phyloP scores from a whole-genome alignment of 352 stramenopile genomes.

The Bremia lactucae region DNA sequence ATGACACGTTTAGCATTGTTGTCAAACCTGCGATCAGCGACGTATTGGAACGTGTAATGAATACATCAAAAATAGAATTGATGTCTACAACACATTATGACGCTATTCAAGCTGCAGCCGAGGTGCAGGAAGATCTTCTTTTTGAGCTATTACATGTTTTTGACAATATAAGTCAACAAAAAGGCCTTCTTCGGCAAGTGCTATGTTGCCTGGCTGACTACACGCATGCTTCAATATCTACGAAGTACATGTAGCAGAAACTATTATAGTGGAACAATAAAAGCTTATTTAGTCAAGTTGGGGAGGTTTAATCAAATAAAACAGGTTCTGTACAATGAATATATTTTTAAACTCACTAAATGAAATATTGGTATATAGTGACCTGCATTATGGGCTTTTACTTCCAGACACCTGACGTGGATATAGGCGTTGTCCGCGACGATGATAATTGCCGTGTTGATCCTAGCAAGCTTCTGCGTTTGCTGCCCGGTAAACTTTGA shows the following conservation, averaged over 20 bases:
- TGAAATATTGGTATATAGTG: no score
- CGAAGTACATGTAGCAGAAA: no score
- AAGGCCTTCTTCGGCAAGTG: conserved; percentile 52
- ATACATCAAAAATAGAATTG: conserved; percentile 13
- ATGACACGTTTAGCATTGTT: conserved; percentile 49
- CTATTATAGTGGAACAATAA: no score
- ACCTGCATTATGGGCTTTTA: no score
- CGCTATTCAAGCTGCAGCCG: conserved; percentile 23
- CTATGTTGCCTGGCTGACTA: conserved; percentile 43
- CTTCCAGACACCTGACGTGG: conserved; percentile 19
- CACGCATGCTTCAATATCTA: conserved; percentile 16
- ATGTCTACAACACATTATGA: conserved; percentile 14
- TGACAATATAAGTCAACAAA: conserved; percentile 58
- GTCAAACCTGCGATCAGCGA: conserved; percentile 78
- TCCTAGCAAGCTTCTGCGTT: conserved; percentile 12
- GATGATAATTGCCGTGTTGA: conserved; percentile 7
- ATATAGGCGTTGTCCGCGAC: conserved; percentile 7
- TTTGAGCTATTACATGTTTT: conserved; percentile 75
- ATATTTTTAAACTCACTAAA: no score
- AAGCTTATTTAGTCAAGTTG: no score
- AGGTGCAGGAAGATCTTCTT: conserved; percentile 53
- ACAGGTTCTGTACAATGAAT: no score
- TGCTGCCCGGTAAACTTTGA: conserved; percentile 15
- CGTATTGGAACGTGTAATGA: conserved; percentile 40
- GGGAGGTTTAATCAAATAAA: no score